Evolutionary conservation across 768 basidiomycete species (phyloP).

Genomic region (Macrocybe gigantea): DNA sequence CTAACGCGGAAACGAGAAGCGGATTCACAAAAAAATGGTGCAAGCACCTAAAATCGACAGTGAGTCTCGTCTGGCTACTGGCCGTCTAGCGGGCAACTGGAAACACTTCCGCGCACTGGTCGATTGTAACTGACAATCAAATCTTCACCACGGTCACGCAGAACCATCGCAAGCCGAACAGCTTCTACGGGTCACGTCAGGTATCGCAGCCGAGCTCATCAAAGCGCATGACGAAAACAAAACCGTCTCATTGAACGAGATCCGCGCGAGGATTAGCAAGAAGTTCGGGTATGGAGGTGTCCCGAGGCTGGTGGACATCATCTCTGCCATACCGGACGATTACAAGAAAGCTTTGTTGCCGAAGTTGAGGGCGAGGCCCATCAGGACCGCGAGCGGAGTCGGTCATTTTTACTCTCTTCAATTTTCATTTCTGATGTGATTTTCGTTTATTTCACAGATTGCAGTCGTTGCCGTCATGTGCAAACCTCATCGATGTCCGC

Average conservation of each 20-base stretch:
- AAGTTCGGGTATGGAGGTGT: slow-evolving; percentile 83
- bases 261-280: slow-evolving; percentile 86
- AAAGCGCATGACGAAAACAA: slow-evolving; percentile 75
- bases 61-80: not conserved
- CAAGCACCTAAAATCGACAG: not conserved
- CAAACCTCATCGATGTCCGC: slow-evolving; percentile 98
- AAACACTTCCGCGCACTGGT: slow-evolving; percentile 8
- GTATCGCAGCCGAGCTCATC: slow-evolving; percentile 92
- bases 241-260: slow-evolving; percentile 79
- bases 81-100: slow-evolving; percentile 1
- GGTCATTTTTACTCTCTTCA: slow-evolving; percentile 19
- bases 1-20: too few species aligned
- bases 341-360: slow-evolving; percentile 90
- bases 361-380: slow-evolving; percentile 87
- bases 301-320: slow-evolving; percentile 93
- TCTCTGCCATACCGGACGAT: slow-evolving; percentile 96
- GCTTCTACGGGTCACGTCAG: slow-evolving; percentile 86
- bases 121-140: not conserved
- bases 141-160: slow-evolving; percentile 8
- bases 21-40: too few species aligned
- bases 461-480: slow-evolving; percentile 99
- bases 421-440: not conserved
- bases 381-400: slow-evolving; percentile 94
- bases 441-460: slow-evolving; percentile 47
- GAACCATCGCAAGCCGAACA: slow-evolving; percentile 88